Evolutionary conservation across 129 eudicot species (phyloP), one percentile per base, ranked within the genome.

Genomic region (Flaveria ramosissima): DNA sequence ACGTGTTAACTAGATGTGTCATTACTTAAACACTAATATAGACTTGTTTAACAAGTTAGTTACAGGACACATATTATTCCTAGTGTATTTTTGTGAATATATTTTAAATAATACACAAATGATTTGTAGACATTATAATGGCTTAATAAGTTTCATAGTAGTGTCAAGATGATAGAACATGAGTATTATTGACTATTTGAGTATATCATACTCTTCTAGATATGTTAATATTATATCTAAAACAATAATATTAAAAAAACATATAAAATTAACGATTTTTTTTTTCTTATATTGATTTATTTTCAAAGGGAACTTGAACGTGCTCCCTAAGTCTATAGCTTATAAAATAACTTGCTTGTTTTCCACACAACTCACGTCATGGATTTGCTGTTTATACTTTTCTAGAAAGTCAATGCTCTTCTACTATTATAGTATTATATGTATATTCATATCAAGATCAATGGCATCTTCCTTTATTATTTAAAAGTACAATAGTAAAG

Each of bases 311-410:
- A 41, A 3, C 47, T 67, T 17, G 11, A 67, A 11, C 72, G 4
- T 0, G 39, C 20, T 27, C 16, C 16, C 11, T 4, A 43, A 70
- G 60, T 26, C 6, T 24, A 17, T 68, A 17, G 56, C 36, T 68
- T 2, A 19, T 21, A 70, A 30, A 36, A 36, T 0, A 30, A 6
- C 64, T 52, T 52, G 11, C 77, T 57, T 73, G 68, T 50, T 73
- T 72, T 45, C 68, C 77, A 73, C 68, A 56, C 77, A 20, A 52
- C 15, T 41, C 21, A 73, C 56, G 42, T 73, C 68, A 73, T 57
- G 68, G 56, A 73, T 73, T 14, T 56, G 68, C 21, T 55, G 20
- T n/a, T 55, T 32, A 32, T 72, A 23, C 77, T 55, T 21, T 32
- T 72, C 66, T 72, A 72, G 77, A 72, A 72, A 50, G 77, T 72